Evolutionary conservation across 164 flowering plant genomes (phyloP), one percentile per base, ranked within the genome.

Genomic region (Dillenia suffruticosa): DNA sequence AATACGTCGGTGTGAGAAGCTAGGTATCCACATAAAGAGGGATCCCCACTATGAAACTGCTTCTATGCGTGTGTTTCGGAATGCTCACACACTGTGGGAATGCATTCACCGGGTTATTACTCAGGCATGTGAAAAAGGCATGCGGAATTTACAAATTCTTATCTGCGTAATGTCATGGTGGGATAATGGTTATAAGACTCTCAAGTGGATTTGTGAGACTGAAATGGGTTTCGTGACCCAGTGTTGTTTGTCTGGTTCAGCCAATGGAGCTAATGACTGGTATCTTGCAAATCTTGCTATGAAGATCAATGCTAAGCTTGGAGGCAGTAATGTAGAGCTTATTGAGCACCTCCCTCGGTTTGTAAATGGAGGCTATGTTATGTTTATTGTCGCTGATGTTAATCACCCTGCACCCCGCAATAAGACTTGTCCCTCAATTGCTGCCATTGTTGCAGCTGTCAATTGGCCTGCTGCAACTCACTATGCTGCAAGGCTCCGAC

Each of bases 351-450:
- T 85, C 14, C 86, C 86, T 5, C 65, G 48, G 59, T 75, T 85
- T 14, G 67, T 52, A 7, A 67, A 55, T 10, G 71, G 75, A 10
- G 74, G 64, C 13, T 78, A 67, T 67, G 85, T 85, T 7, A 89
- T 91, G 89, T 79, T 88, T 55, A 68, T 91, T 8, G 97, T 94
- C 2, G 97, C 96, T 56, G 94, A 85, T 71, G 97, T 91, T 14
- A 89, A 91, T 75, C 97, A 91, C 63, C 97, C 97, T 9, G 74
- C 67, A 9, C 19, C 85, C 4, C 8, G 44, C 24, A 76, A 84
- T 66, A 12, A 16, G 5, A 59, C 71, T 1, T 70, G 85, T 68
- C 96, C 86, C 9, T 92, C 96, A 1, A 83, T 87, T 49, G 88
- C 88, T 24, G 92, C 92, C 12, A 88, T 92, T 24, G 93, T 82